Evolutionary conservation across 1,139 yeast genomes (phyloP).

Genomic region (Magnusiomyces suaveolens): DNA sequence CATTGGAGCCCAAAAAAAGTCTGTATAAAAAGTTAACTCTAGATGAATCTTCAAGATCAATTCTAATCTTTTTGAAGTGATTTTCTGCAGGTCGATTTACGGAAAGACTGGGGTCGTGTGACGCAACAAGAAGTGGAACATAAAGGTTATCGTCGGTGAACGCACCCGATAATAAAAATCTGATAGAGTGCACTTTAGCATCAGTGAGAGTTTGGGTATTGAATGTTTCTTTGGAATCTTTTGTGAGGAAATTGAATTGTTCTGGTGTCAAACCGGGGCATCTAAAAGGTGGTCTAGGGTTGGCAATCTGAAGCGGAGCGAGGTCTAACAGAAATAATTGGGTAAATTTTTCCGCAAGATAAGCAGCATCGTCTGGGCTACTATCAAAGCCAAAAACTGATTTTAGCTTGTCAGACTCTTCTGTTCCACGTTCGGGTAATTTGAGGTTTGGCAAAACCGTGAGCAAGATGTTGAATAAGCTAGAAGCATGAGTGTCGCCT

Average conservation of each 20-base stretch:
- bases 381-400: conserved; percentile 23
- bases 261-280: conserved; percentile 54
- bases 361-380: conserved; percentile 35
- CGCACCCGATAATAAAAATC: conserved; percentile 32
- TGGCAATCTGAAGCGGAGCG: conserved; percentile 5
- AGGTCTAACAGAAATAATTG: conserved; percentile 49
- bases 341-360: conserved; percentile 40
- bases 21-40: conserved; percentile 39
- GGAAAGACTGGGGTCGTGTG: conserved; percentile 49
- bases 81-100: conserved; percentile 46
- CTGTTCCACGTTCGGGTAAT: conserved; percentile 41
- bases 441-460: conserved; percentile 46
- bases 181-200: conserved; percentile 41
- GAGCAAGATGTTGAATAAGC: conserved; percentile 53
- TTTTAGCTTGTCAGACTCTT: conserved; percentile 36
- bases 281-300: conserved; percentile 18
- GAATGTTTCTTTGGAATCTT: conserved; percentile 54
- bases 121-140: conserved; percentile 46
- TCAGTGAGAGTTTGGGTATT: conserved; percentile 35
- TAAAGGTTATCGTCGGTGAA: conserved; percentile 35
- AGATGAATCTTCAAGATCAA: conserved; percentile 43
- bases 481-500: conserved; percentile 39
- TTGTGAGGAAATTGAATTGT: conserved; percentile 53
- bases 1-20: conserved; percentile 36
- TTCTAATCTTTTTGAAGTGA: conserved; percentile 41